A percentile compares a stretch with the other conserved stretches of the same genome.
phyloP scores from a whole-genome alignment of 495 filamentous ascomycete genomes.

The Thermothielavioides terrestris region DNA sequence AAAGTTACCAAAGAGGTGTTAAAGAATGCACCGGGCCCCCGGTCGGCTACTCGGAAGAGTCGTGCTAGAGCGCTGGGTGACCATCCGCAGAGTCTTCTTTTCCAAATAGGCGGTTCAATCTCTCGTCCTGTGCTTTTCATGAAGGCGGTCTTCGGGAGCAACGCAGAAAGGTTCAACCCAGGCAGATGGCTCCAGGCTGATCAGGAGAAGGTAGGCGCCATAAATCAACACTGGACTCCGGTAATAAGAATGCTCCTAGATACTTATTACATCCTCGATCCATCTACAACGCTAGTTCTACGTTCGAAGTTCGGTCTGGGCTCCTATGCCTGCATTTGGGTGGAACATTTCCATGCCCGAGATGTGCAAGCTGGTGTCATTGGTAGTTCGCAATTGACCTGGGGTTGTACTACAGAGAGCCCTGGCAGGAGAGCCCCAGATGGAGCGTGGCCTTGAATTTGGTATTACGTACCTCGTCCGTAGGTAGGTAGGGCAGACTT shows the following conservation, averaged over 20 bases:
- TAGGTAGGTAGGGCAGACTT: too few species aligned
- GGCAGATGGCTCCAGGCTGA: slow-evolving; percentile 42
- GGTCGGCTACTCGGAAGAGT: slow-evolving; percentile 48
- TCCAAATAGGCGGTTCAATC: background rate
- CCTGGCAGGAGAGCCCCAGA: too few species aligned
- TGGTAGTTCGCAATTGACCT: slow-evolving; percentile 46
- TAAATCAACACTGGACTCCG: slow-evolving; percentile 9
- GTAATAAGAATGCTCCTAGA: slow-evolving; percentile 14
- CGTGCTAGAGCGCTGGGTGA: slow-evolving; percentile 44
- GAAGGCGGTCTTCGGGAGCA: slow-evolving; percentile 36
- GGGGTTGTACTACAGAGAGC: background rate
- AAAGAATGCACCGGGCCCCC: slow-evolving; percentile 48
- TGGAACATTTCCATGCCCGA: slow-evolving; percentile 56
- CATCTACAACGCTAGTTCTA: background rate
- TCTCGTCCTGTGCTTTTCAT: background rate
- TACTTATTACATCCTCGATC: background rate
- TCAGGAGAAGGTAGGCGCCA: slow-evolving; percentile 7
- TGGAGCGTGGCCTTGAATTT: too few species aligned
- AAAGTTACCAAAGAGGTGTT: slow-evolving; percentile 59
- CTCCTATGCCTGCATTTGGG: slow-evolving; percentile 55
- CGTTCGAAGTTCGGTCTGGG: slow-evolving; percentile 48
- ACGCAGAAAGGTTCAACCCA: slow-evolving; percentile 35
- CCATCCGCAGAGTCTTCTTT: slow-evolving; percentile 37
- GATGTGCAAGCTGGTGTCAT: slow-evolving; percentile 58
- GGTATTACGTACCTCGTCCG: too few species aligned